Percentiles rank a stretch among this genome's conserved stretches.
Evolutionary conservation across 495 filamentous ascomycete genomes (phyloP).

Genomic region (Penicillium pancosmium): DNA sequence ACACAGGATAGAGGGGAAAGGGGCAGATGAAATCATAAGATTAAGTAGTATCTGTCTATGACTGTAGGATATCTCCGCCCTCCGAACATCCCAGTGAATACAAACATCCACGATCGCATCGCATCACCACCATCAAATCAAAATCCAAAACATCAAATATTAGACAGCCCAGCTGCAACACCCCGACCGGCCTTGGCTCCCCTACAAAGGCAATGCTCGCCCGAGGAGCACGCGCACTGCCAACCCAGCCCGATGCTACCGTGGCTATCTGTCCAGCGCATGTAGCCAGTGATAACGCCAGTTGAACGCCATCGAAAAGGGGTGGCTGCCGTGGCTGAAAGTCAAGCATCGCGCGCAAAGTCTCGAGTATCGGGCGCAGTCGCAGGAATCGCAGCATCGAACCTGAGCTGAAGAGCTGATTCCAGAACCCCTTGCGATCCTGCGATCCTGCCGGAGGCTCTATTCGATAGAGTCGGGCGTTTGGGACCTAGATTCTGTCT

Average conservation of each 20-base stretch:
- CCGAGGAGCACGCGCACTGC: slow-evolving; percentile 7
- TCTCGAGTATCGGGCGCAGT: neutral
- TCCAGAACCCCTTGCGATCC: no score
- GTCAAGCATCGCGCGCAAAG: slow-evolving; percentile 4
- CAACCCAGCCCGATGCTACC: slow-evolving; percentile 27
- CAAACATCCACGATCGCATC: neutral
- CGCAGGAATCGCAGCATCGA: neutral
- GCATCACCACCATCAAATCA: slow-evolving; percentile 1
- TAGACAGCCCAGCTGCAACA: neutral
- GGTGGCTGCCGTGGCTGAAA: slow-evolving; percentile 15
- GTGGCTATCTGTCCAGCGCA: slow-evolving; percentile 19
- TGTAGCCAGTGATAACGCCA: slow-evolving; percentile 26
- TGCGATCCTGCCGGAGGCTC: no score
- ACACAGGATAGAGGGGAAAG: no score
- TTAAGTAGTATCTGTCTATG: no score
- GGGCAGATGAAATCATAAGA: no score
- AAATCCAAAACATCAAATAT: neutral
- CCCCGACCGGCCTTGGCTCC: slow-evolving; percentile 1
- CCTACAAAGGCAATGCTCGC: slow-evolving; percentile 10
- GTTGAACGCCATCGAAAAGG: slow-evolving; percentile 20
- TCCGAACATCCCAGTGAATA: no score
- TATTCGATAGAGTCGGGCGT: neutral
- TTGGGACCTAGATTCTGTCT: neutral
- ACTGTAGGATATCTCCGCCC: no score
- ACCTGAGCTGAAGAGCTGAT: neutral